Conservation (phyloP, 2,329 filamentous ascomycete species). For the Beauveria rudraprayagi region DNA sequence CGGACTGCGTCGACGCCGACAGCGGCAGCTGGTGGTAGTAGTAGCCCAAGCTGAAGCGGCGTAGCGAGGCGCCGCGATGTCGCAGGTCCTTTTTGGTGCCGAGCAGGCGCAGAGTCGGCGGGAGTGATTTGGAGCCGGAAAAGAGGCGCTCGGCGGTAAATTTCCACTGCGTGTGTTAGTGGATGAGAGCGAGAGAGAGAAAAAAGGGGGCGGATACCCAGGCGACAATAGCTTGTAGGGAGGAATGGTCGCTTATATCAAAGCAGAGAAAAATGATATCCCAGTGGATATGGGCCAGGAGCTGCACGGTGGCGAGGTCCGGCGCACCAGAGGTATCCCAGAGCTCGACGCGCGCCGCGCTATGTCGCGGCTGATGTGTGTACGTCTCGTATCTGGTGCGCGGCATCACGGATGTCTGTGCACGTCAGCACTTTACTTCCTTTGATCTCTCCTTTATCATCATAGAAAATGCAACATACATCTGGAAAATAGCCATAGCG, state of each 20-base stretch:
- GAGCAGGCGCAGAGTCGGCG: constrained; percentile 24
- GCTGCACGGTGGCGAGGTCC: constrained; percentile 27
- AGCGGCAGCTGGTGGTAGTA: constrained; percentile 1
- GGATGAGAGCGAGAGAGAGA: background rate
- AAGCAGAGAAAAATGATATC: constrained; percentile 32
- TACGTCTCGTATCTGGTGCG: constrained; percentile 30
- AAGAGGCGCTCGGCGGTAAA: constrained; percentile 23
- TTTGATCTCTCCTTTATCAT: background rate
- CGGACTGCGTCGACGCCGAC: background rate
- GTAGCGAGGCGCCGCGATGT: background rate
- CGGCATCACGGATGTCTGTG: constrained; percentile 24
- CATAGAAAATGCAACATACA: constrained; percentile 17
- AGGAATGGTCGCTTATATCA: constrained; percentile 27
- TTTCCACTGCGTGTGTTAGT: constrained; percentile 20
- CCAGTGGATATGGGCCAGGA: constrained; percentile 28
- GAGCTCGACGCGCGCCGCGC: constrained; percentile 25
- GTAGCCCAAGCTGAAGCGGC: constrained; percentile 6
- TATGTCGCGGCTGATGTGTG: constrained; percentile 19
- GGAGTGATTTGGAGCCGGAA: constrained; percentile 11
- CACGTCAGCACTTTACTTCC: constrained; percentile 2
- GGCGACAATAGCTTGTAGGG: constrained; percentile 25
- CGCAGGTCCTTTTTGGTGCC: constrained; percentile 24
- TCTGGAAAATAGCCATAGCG: constrained; percentile 31
- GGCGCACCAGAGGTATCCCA: constrained; percentile 34
- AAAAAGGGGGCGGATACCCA: constrained; percentile 22